phyloP scores from a whole-genome alignment of 2,329 filamentous ascomycete species.

The Capronia epimyces region DNA sequence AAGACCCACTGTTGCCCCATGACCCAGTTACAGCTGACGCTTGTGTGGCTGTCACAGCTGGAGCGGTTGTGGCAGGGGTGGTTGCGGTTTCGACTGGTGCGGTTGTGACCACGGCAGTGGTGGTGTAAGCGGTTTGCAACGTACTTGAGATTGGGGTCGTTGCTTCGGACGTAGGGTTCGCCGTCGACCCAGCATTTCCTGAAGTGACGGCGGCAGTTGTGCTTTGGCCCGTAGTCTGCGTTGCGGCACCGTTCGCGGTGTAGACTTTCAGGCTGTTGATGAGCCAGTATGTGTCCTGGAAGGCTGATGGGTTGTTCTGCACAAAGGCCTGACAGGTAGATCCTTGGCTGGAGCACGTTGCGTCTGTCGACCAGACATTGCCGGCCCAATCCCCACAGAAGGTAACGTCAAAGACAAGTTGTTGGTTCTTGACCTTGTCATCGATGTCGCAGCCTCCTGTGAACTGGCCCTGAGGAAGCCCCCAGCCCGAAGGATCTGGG shows the following conservation, averaged over 20 bases:
- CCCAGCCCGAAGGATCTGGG: conserved; percentile 65
- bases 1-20: neutral
- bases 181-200: neutral
- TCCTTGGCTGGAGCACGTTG: conserved; percentile 56
- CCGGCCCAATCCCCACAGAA: conserved; percentile 93
- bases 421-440: conserved; percentile 62
- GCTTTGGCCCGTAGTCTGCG: no score
- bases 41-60: neutral
- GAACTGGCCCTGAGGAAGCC: conserved; percentile 64
- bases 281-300: conserved; percentile 55
- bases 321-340: conserved; percentile 68
- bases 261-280: conserved; percentile 29
- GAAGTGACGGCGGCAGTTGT: neutral
- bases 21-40: conserved; percentile 4
- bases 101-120: neutral
- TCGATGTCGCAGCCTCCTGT: conserved; percentile 65
- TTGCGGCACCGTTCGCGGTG: conserved; percentile 17
- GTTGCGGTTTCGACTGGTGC: neutral
- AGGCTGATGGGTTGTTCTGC: conserved; percentile 61
- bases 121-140: neutral
- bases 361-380: conserved; percentile 55
- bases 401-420: conserved; percentile 74
- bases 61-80: neutral
- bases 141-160: neutral
- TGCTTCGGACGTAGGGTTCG: neutral